phyloP scores from a whole-genome alignment of 352 stramenopile species.

The Phytophthora litchii region DNA sequence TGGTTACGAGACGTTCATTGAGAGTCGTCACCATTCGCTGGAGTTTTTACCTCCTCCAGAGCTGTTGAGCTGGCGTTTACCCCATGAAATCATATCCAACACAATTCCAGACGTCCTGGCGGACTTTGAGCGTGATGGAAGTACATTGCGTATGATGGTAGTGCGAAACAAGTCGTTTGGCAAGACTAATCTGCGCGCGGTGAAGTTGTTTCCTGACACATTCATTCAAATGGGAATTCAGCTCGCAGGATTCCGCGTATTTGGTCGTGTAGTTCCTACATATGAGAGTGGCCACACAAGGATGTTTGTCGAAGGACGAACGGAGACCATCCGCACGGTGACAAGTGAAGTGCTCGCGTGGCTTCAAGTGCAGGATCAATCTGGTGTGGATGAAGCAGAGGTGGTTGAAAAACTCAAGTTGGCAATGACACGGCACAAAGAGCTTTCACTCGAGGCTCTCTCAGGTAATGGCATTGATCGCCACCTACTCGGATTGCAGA shows the following conservation, averaged over 20 bases:
- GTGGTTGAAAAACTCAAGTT: conserved; percentile 64
- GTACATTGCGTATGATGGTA: conserved; percentile 80
- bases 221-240: conserved; percentile 96
- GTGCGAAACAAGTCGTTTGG: conserved; percentile 85
- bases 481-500: conserved; percentile 92
- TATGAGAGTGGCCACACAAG: conserved; percentile 96
- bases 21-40: conserved; percentile 58
- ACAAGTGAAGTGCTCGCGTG: conserved; percentile 81
- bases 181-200: conserved; percentile 76
- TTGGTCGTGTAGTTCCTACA: conserved; percentile 87
- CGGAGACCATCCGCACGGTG: conserved; percentile 86
- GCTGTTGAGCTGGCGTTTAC: conserved; percentile 61
- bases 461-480: conserved; percentile 87
- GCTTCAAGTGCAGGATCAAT: conserved; percentile 55
- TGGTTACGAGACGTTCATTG: conserved; percentile 69
- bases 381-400: conserved; percentile 46
- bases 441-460: conserved; percentile 80
- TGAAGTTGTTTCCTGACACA: conserved; percentile 90
- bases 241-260: conserved; percentile 90
- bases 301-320: conserved; percentile 93
- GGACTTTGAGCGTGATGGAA: conserved; percentile 73
- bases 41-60: conserved; percentile 64
- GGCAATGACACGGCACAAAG: conserved; percentile 87
- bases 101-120: conserved; percentile 59
- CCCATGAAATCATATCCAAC: conserved; percentile 25